Percentiles rank a stretch among this genome's conserved stretches.
Conservation (phyloP, 192 early-diverging fungal genomes). For the Backusella sp. region DNA sequence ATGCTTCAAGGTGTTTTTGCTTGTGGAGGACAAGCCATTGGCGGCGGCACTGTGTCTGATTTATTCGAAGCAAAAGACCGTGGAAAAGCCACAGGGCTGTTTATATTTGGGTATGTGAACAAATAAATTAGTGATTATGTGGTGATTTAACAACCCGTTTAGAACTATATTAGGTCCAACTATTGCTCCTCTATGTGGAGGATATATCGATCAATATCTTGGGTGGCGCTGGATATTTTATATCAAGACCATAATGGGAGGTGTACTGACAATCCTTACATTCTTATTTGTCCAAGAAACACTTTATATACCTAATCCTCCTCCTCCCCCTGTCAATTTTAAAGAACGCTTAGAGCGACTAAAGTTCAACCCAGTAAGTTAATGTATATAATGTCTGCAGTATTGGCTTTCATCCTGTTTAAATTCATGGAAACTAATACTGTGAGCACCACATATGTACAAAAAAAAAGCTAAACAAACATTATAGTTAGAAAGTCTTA, state of each 20-base stretch:
- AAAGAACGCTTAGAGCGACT: slow-evolving; percentile 19
- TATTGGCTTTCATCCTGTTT: no score
- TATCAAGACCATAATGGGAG: slow-evolving; percentile 54
- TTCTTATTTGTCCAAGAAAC: slow-evolving; percentile 65
- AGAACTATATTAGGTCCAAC: slow-evolving; percentile 40
- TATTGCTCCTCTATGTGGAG: slow-evolving; percentile 39
- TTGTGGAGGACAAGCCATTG: slow-evolving; percentile 30
- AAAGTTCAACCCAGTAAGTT: slow-evolving; percentile 25
- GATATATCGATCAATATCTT: slow-evolving; percentile 32
- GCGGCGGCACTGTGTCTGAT: slow-evolving; percentile 40
- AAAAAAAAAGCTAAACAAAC: neutral
- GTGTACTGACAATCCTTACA: slow-evolving; percentile 41
- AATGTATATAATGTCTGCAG: neutral
- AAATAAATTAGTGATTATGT: neutral
- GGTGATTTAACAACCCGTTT: neutral
- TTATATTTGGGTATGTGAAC: slow-evolving; percentile 28
- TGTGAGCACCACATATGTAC: no score
- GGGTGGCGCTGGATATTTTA: slow-evolving; percentile 56
- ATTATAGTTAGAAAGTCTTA: slow-evolving; percentile 19
- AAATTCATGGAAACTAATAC: no score
- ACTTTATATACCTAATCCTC: slow-evolving; percentile 19
- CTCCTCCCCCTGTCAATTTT: neutral
- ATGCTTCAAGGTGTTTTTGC: slow-evolving; percentile 32
- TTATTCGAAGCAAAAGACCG: slow-evolving; percentile 34
- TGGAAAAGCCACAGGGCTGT: slow-evolving; percentile 31